Conservation (phyloP, 2,329 filamentous ascomycete species). For the Talaromyces sp. region DNA sequence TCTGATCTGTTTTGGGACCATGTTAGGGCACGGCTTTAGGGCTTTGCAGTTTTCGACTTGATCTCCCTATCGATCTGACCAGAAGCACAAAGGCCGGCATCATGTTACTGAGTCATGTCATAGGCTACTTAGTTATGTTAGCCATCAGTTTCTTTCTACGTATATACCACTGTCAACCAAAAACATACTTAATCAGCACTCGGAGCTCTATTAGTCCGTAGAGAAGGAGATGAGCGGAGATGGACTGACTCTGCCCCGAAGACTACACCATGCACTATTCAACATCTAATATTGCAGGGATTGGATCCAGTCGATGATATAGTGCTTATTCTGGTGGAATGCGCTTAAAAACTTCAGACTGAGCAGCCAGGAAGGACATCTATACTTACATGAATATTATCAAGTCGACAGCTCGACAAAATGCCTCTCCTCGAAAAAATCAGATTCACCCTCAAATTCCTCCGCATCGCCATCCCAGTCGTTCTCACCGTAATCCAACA, state of each 20-base stretch:
- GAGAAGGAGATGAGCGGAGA: neutral
- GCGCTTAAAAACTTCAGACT: neutral
- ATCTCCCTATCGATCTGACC: neutral
- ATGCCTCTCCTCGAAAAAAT: neutral
- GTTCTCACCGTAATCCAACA: neutral
- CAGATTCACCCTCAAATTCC: neutral
- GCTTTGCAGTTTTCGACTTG: neutral
- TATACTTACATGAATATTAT: neutral
- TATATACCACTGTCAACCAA: neutral
- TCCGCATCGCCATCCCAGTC: neutral
- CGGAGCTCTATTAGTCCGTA: neutral
- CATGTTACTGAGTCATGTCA: neutral
- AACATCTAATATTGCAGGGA: neutral
- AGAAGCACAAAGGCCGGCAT: neutral
- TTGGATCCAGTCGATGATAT: neutral
- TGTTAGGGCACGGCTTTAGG: neutral
- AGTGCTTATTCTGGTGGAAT: neutral
- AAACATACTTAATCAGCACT: neutral
- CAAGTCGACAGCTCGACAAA: neutral
- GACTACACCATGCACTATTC: neutral
- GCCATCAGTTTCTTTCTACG: neutral
- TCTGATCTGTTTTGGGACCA: neutral
- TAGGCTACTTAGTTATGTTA: neutral
- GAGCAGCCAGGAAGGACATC: rapidly evolving
- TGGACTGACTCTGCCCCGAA: neutral